Conservation (phyloP, 2,329 filamentous ascomycete genomes). For the Coleophoma eucalyptorum region DNA sequence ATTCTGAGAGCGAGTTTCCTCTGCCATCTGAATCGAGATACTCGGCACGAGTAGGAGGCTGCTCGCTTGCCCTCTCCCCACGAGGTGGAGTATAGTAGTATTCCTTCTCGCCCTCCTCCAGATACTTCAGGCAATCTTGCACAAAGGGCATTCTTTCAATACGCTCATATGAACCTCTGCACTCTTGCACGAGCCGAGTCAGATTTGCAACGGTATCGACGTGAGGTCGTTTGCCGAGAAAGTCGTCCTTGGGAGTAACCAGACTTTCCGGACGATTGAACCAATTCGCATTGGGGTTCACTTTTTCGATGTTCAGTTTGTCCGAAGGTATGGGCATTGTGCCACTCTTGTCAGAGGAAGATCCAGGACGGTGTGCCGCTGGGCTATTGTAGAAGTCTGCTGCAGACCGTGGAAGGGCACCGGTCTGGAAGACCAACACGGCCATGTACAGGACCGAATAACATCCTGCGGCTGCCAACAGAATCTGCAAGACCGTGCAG, state of each 20-base stretch:
- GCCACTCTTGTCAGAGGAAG: conserved; percentile 6
- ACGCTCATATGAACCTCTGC: conserved; percentile 45
- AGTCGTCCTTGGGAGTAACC: conserved; percentile 46
- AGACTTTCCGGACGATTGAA: conserved; percentile 48
- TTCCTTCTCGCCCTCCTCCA: conserved; percentile 42
- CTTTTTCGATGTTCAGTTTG: conserved; percentile 32
- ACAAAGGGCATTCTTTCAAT: conserved; percentile 52
- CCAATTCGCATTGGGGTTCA: conserved; percentile 48
- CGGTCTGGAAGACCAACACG: conserved; percentile 20
- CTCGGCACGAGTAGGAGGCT: conserved; percentile 24
- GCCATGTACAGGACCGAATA: conserved; percentile 23
- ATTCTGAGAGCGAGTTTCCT: conserved; percentile 26
- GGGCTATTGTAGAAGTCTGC: conserved; percentile 21
- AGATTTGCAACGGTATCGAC: conserved; percentile 50
- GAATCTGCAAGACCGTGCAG: conserved; percentile 23
- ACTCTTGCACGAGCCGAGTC: conserved; percentile 46
- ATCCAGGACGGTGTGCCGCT: conserved; percentile 5
- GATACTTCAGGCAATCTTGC: conserved; percentile 46
- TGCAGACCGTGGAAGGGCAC: conserved; percentile 20
- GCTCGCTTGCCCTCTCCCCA: conserved; percentile 26
- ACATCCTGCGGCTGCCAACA: conserved; percentile 20
- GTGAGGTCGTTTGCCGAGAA: conserved; percentile 43
- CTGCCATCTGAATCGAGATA: conserved; percentile 29
- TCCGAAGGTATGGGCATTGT: conserved; percentile 11
- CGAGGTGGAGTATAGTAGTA: conserved; percentile 42